Percentiles rank a stretch among this genome's conserved stretches.
phyloP scores from a whole-genome alignment of 1,284 basidiomycete species.

The Marasmius fiardii region DNA sequence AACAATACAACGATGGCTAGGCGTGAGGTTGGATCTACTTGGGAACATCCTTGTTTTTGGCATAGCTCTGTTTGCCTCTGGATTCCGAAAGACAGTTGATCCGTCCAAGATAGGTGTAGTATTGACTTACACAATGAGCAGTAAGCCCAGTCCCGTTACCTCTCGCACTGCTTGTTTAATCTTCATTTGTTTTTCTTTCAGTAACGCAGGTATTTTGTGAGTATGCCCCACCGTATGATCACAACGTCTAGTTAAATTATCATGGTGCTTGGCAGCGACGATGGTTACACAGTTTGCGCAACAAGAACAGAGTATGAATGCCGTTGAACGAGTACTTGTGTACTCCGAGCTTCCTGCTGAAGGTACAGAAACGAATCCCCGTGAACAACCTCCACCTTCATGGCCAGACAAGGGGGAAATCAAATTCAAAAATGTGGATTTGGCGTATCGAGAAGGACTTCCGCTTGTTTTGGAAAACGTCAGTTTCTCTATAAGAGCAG shows the following conservation, averaged over 20 bases:
- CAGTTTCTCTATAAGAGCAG: conserved; percentile 58
- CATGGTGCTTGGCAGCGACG: conserved; percentile 34
- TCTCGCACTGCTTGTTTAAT: neutral
- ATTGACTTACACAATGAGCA: conserved; percentile 57
- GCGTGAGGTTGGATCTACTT: conserved; percentile 61
- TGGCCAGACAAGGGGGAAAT: conserved; percentile 72
- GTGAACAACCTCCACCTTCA: conserved; percentile 49
- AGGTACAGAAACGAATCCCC: conserved; percentile 32
- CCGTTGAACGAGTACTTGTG: conserved; percentile 63
- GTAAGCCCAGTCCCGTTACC: conserved; percentile 30
- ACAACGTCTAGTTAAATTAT: conserved; percentile 6
- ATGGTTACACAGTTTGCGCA: conserved; percentile 55
- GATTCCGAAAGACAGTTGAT: conserved; percentile 32
- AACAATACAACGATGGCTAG: conserved; percentile 51
- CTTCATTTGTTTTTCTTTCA: conserved; percentile 21
- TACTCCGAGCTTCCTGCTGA: conserved; percentile 54
- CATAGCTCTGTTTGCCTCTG: conserved; percentile 67
- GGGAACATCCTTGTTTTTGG: conserved; percentile 73
- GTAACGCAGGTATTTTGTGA: conserved; percentile 56
- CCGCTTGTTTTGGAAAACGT: conserved; percentile 72
- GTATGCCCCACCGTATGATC: conserved; percentile 19
- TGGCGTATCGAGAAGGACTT: conserved; percentile 69
- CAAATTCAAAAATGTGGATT: conserved; percentile 56
- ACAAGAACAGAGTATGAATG: conserved; percentile 72
- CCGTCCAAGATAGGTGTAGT: conserved; percentile 60